Base-by-base conservation (phyloP, 345 rosid species). In the Balakata baccata region DNA sequence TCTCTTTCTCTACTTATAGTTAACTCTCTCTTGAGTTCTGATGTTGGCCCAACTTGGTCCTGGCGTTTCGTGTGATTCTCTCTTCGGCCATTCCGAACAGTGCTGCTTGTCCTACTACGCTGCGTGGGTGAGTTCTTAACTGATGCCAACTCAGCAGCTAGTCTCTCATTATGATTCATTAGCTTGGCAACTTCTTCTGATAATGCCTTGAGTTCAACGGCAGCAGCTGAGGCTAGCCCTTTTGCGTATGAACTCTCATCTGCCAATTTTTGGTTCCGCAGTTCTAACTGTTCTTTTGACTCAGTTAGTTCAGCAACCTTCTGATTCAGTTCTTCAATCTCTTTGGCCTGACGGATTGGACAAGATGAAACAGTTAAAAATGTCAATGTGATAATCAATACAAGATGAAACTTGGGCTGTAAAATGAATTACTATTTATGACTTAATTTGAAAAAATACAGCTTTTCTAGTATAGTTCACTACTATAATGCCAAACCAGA, bases 161-260 rank as follows among this genome's bases (percentile, higher is more conserved):
- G 84, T 84, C 86, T 82, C 78, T 93, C 99, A 5, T 96, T 96
- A 22, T 88, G 93, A 78, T 90, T 88, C 98, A 96, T 91, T 25
- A 96, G 97, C 82, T 96, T 96, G 56, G 98, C 88, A 13, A 95
- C 93, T 88, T 95, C 98, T 79, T 92, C 99, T 3, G 98, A 92
- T 68, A 95, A 82, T 75, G 97, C 99, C 84, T 95, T 95, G 66
- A 95, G 99, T 85, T 95, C 99, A 18, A 96, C 99, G n/a, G 99
- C 99, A 72, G 99, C 99, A 69, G 99, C 99, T 66, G 99, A 96
- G 77, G 98, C 99, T 76, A 96, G 90, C 64, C 96, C 99, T 85
- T 96, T 96, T 2, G 99, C 99, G 13, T 96, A 96, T 16, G 94
- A 87, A 80, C 99, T 90, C 78, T 96, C 99, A 45, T 96, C 99